Base-by-base conservation (phyloP, 257 asterid genomes). In the Nicotiana otophora region DNA sequence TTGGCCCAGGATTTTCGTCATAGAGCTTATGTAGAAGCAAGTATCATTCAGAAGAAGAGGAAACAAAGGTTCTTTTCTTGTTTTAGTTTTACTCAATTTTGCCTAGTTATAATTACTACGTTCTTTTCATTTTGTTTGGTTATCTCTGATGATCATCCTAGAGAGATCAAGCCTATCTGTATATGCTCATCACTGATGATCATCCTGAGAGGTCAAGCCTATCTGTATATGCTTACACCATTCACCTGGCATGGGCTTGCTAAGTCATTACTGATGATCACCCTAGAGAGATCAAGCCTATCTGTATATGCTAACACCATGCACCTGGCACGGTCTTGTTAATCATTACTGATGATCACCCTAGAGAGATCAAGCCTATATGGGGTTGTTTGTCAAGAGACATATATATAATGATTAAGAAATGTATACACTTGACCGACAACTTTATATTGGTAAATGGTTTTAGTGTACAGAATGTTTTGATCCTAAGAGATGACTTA, bases 11-110 rank as follows among this genome's bases (percentile, higher is more conserved):
- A 91, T 82, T 96, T 96, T 81, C 98, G 97, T 80, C 86, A 10
- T 62, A 93, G 95, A 89, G 98, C 99, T 86, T 91, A 89, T 82
- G 89, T 83, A 86, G 95, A 91, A 91, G 99, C 99, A 82, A 83
- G 63, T 83, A 85, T 82, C 81, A 58, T 90, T 86, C 88, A 90
- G 81, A 91, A 90, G 88, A 91, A 88, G 88, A 91, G 97, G 88
- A 93, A 85, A 87, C 88, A 82, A 68, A 93, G 98, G 99, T 94
- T 63, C 51, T 36, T 83, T 33, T 15, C 75, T 87, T 77, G 68
- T 81, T 77, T 80, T 85, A 11, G 78, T 81, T 67, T 58, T 64
- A 26, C 57, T 51, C 61, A 72, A 72, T 46, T 72, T 23, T 75
- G 80, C 26, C 80, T 51, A 26, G 63, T 75, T 75, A 23, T 51